Evolutionary conservation across 345 rosid species (phyloP).

Genomic region (Nephelium lappaceum): DNA sequence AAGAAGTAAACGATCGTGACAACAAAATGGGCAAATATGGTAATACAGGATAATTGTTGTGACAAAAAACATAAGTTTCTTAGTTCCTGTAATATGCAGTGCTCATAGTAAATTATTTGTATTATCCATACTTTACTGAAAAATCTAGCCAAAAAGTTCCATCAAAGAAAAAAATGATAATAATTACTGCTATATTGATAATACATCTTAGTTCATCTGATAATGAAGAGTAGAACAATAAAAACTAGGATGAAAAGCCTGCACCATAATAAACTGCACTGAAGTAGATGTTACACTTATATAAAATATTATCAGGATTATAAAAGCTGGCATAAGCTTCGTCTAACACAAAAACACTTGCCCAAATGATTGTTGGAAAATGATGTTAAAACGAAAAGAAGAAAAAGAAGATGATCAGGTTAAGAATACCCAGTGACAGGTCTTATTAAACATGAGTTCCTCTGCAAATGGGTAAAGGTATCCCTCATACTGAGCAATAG

Average conservation of each 20-base stretch:
- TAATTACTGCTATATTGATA: background rate
- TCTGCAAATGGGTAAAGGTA: slow-evolving; percentile 88
- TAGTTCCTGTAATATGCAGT: background rate
- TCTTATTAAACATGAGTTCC: slow-evolving; percentile 79
- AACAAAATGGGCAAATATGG: background rate
- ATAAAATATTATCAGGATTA: background rate
- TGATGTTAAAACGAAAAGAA: background rate
- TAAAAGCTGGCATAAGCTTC: background rate
- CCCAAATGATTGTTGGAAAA: background rate
- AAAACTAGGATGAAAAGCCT: background rate
- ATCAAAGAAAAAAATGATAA: background rate
- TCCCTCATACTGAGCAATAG: slow-evolving; percentile 79
- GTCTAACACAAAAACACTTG: slow-evolving; percentile 5
- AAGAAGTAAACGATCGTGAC: background rate
- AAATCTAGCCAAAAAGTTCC: background rate
- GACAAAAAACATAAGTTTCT: background rate
- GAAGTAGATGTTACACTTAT: background rate
- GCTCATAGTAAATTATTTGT: background rate
- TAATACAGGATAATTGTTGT: background rate
- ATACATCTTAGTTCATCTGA: background rate
- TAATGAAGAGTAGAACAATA: background rate
- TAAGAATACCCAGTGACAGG: slow-evolving; percentile 89
- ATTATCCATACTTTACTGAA: background rate
- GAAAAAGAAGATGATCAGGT: background rate
- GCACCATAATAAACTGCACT: background rate